Evolutionary conservation across 2,329 filamentous ascomycete species (phyloP).

Genomic region (Aspergillus eucalypticola): DNA sequence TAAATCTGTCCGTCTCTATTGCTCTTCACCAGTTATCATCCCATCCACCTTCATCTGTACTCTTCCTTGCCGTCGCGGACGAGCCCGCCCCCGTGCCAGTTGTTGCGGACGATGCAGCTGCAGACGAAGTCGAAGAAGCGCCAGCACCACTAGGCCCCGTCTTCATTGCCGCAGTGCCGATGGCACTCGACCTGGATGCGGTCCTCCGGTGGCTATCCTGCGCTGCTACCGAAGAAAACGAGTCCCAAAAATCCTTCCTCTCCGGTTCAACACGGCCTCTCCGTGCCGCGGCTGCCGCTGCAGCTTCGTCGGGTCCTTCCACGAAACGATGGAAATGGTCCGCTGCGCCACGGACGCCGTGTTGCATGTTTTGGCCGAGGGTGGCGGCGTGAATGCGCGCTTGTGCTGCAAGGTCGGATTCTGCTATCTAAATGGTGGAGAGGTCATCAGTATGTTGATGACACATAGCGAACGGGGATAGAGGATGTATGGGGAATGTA

Average conservation of each 20-base stretch:
- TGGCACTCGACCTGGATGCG: slow-evolving; percentile 49
- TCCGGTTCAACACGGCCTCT: slow-evolving; percentile 58
- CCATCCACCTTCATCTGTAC: slow-evolving; percentile 52
- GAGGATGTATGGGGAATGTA: slow-evolving; percentile 42
- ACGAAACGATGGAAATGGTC: slow-evolving; percentile 85
- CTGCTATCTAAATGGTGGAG: slow-evolving; percentile 62
- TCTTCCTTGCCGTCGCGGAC: slow-evolving; percentile 20
- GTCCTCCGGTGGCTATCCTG: slow-evolving; percentile 30
- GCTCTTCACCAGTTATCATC: slow-evolving; percentile 50
- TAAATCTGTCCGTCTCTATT: too few species aligned
- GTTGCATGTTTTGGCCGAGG: slow-evolving; percentile 62
- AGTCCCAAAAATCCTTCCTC: slow-evolving; percentile 88
- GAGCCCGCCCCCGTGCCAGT: slow-evolving; percentile 20
- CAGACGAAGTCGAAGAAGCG: slow-evolving; percentile 14
- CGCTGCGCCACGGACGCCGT: slow-evolving; percentile 71
- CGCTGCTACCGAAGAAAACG: slow-evolving; percentile 69
- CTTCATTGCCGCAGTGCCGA: slow-evolving; percentile 67
- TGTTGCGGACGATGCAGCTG: slow-evolving; percentile 18
- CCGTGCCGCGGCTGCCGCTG: slow-evolving; percentile 41
- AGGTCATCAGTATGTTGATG: slow-evolving; percentile 9
- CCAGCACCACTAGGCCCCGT: slow-evolving; percentile 35
- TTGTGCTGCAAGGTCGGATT: slow-evolving; percentile 75
- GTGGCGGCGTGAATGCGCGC: slow-evolving; percentile 58
- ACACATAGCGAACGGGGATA: neutral
- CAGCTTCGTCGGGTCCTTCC: slow-evolving; percentile 64